Evolutionary conservation across 1,284 basidiomycete genomes (phyloP).

Genomic region (Boletellus sp.): DNA sequence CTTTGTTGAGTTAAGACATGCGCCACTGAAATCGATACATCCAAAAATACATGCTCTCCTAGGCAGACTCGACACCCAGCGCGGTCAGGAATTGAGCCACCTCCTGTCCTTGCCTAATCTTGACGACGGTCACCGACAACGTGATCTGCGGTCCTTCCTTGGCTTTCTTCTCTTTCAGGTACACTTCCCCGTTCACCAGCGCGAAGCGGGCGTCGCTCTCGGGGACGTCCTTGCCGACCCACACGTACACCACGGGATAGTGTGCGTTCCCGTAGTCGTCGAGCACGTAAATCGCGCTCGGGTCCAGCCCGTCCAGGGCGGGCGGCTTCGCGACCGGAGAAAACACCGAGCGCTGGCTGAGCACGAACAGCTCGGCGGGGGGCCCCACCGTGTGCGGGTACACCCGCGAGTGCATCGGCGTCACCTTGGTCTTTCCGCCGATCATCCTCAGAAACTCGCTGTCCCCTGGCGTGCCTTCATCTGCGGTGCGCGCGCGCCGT

Average conservation of each 20-base stretch:
- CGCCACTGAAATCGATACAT: too few relatives aligned
- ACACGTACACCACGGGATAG: constrained; percentile 48
- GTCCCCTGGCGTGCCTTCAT: constrained; percentile 48
- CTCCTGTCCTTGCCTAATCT: constrained; percentile 51
- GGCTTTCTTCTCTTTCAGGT: constrained; percentile 41
- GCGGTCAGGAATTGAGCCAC: constrained; percentile 38
- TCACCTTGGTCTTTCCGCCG: constrained; percentile 25
- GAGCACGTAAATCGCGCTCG: constrained; percentile 48
- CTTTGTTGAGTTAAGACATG: too few relatives aligned
- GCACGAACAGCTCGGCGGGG: constrained; percentile 39
- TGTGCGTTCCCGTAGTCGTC: constrained; percentile 33
- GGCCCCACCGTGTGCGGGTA: constrained; percentile 10
- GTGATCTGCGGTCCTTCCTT: constrained; percentile 19
- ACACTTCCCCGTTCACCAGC: constrained; percentile 52
- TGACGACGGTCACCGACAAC: constrained; percentile 44
- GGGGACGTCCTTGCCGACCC: constrained; percentile 52
- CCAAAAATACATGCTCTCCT: too few relatives aligned
- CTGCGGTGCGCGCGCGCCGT: too few relatives aligned
- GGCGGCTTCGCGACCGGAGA: constrained; percentile 22
- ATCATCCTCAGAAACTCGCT: constrained; percentile 40
- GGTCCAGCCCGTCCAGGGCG: constrained; percentile 35
- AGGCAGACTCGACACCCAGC: background rate
- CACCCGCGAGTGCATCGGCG: constrained; percentile 15
- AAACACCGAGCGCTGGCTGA: constrained; percentile 33
- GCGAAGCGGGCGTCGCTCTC: constrained; percentile 42